Evolutionary conservation across 768 basidiomycete genomes (phyloP).

Genomic region (Crassisporium funariophilum): DNA sequence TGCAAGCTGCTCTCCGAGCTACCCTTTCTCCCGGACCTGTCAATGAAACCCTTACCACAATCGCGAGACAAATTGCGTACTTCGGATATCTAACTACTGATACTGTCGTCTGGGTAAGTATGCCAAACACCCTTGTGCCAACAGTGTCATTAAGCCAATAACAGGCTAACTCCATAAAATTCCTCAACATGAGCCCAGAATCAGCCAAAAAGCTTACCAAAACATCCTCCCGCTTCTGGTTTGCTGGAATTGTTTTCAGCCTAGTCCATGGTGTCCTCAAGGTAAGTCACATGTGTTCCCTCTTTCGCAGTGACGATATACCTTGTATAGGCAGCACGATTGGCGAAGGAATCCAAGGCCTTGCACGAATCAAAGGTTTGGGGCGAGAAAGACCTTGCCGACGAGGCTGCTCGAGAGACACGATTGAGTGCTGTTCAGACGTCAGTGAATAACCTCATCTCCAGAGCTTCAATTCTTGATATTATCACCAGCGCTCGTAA

Average conservation of each 20-base stretch:
- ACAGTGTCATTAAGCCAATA: not conserved
- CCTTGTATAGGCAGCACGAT: slow-evolving; percentile 52
- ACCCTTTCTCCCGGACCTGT: slow-evolving; percentile 54
- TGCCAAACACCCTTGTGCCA: not conserved
- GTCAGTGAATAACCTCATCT: too few species aligned
- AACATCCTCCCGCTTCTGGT: slow-evolving; percentile 83
- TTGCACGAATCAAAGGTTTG: slow-evolving; percentile 45
- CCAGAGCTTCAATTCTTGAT: too few species aligned
- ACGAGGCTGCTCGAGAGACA: slow-evolving; percentile 65
- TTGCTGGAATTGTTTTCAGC: slow-evolving; percentile 83
- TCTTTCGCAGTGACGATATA: not conserved
- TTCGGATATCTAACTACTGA: slow-evolving; percentile 87
- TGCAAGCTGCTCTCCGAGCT: slow-evolving; percentile 85
- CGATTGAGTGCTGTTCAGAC: slow-evolving; percentile 57
- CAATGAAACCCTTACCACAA: slow-evolving; percentile 74
- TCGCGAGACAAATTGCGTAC: slow-evolving; percentile 85
- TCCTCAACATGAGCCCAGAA: slow-evolving; percentile 61
- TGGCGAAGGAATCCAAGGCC: slow-evolving; percentile 61
- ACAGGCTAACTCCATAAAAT: slow-evolving; percentile 68
- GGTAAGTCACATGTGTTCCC: slow-evolving; percentile 39
- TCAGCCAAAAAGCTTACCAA: slow-evolving; percentile 62
- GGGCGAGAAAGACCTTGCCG: slow-evolving; percentile 70
- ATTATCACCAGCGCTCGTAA: slow-evolving; percentile 60
- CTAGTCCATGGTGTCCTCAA: slow-evolving; percentile 70
- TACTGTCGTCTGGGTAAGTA: slow-evolving; percentile 79